Evolutionary conservation across 108 stramenopile genomes (phyloP).

Genomic region (Cafeteria roenbergensis): DNA sequence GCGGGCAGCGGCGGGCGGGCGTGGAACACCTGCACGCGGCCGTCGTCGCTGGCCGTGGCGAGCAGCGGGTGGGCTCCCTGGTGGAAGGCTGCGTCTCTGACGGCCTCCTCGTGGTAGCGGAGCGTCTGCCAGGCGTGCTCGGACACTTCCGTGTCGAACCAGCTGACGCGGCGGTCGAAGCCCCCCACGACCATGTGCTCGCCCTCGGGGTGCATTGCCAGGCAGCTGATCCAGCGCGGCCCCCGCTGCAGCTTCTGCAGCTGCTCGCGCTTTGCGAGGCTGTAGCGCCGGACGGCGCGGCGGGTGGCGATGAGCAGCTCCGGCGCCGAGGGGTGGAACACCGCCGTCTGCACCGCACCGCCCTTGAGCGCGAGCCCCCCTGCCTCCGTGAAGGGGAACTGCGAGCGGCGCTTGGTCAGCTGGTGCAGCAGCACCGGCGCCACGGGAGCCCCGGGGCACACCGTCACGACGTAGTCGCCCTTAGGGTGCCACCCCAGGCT

Average conservation of each 20-base stretch:
- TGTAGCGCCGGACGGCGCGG: conserved; percentile 80
- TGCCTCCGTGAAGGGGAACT: conserved; percentile 75
- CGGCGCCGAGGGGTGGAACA: conserved; percentile 88
- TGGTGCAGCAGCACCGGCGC: conserved; percentile 83
- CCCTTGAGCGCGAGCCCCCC: no score
- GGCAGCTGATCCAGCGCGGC: conserved; percentile 84
- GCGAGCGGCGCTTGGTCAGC: conserved; percentile 70
- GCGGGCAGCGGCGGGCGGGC: conserved; percentile 90
- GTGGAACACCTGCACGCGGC: conserved; percentile 91
- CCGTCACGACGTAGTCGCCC: conserved; percentile 91
- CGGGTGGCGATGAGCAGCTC: conserved; percentile 89
- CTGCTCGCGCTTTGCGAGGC: conserved; percentile 80
- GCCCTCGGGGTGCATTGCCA: conserved; percentile 82
- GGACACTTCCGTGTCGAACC: conserved; percentile 92
- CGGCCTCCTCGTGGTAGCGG: conserved; percentile 78
- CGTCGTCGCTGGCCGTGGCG: conserved; percentile 92
- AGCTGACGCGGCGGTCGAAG: conserved; percentile 80
- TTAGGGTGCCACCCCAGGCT: conserved; percentile 76
- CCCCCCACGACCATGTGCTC: conserved; percentile 87
- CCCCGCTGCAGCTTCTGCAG: conserved; percentile 68
- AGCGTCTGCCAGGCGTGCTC: conserved; percentile 83
- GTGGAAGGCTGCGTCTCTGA: conserved; percentile 65
- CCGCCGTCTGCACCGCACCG: conserved; percentile 71
- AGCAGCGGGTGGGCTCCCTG: conserved; percentile 78
- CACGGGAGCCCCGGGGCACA: conserved; percentile 56